A percentile compares a stretch with the other conserved stretches of the same genome.
Conservation (phyloP, 2,329 filamentous ascomycete species). For the Monilinia laxa region DNA sequence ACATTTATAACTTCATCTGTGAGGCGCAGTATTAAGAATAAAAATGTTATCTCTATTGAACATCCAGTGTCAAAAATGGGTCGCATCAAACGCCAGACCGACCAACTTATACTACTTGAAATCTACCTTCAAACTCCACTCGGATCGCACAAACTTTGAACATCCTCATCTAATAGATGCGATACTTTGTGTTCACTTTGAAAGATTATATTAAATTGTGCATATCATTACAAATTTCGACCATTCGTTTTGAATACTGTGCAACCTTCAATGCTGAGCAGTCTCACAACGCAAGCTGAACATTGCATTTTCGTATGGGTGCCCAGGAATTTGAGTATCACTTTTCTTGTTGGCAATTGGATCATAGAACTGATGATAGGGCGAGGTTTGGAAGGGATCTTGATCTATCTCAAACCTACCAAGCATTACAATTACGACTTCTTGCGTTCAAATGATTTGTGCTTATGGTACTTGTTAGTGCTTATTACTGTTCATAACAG, state of each 20-base stretch:
- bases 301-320: background rate
- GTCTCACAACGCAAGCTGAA: background rate
- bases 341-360: background rate
- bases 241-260: background rate
- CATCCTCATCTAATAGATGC: background rate
- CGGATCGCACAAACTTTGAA: background rate
- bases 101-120: background rate
- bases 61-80: background rate
- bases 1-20: too few species aligned
- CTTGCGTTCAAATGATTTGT: background rate
- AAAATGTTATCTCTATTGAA: too few species aligned
- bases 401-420: background rate
- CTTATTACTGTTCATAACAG: background rate
- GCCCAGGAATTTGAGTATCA: background rate
- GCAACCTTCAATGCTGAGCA: background rate
- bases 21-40: too few species aligned
- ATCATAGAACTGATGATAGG: background rate
- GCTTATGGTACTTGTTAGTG: background rate
- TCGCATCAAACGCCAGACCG: too few species aligned
- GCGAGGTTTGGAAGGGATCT: background rate
- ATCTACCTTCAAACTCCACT: background rate
- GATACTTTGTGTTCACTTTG: background rate
- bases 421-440: conserved; percentile 8
- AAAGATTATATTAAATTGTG: background rate
- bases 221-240: background rate